These are phyloP conservation scores for Aspergillus pseudotamarii DNA, from an alignment of 2,329 filamentous ascomycete species.

Conservation along the genomic window DNA sequence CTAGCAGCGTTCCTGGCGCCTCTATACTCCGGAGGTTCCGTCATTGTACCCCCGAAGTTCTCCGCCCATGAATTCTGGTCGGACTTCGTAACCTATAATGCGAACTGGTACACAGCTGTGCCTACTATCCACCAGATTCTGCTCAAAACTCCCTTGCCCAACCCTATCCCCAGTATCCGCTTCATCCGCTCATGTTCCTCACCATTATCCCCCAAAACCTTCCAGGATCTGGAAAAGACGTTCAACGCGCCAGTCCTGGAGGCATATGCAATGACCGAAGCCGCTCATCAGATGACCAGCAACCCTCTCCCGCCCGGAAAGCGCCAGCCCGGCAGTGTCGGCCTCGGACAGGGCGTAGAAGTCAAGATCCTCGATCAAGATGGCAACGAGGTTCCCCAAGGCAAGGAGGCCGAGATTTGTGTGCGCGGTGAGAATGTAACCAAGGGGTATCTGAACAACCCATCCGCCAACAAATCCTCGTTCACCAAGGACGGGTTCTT, in stretches of 20 bases:
- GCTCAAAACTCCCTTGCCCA: constrained; percentile 71
- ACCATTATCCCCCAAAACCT: constrained; percentile 77
- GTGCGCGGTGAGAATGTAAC: constrained; percentile 83
- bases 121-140: constrained; percentile 91
- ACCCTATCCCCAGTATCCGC: constrained; percentile 70
- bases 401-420: constrained; percentile 78
- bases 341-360: constrained; percentile 80
- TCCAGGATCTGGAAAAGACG: constrained; percentile 74
- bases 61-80: constrained; percentile 81
- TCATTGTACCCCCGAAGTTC: constrained; percentile 77
- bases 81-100: constrained; percentile 72
- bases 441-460: constrained; percentile 82
- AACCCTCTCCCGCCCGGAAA: constrained; percentile 71
- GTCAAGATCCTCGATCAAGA: constrained; percentile 73
- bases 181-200: constrained; percentile 89
- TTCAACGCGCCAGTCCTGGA: constrained; percentile 82
- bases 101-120: constrained; percentile 93
- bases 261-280: constrained; percentile 92
- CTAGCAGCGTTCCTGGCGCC: constrained; percentile 80
- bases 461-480: constrained; percentile 70
- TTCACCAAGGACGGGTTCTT: constrained; percentile 81
- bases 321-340: constrained; percentile 80
- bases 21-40: constrained; percentile 73
- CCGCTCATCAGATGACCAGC: constrained; percentile 57
- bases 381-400: constrained; percentile 69